Base-by-base conservation (phyloP, 108 stramenopile genomes). In the Seminavis robusta region DNA sequence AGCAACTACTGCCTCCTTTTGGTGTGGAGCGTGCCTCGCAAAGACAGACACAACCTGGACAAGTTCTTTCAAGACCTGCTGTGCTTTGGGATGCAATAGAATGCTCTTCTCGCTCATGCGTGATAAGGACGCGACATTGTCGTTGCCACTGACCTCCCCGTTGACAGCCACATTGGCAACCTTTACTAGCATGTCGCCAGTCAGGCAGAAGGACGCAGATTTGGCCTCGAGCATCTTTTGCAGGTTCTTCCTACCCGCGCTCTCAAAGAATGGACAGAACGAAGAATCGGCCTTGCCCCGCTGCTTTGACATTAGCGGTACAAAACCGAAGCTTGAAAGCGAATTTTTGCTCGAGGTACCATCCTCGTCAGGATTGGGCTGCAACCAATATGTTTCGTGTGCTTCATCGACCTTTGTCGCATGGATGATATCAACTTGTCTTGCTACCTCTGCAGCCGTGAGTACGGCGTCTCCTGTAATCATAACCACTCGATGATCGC, bases 391-490 rank as follows among this genome's bases (percentile, higher is more conserved):
- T 38, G 41, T 26, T 2, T 20, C 13, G 36, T 10, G 13, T 11
- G 11, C 36, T 11, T 11, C 36, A 13, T 46, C 53, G 33, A 17
- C n/a, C n/a, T n/a, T n/a, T n/a, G n/a, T n/a, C n/a, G n/a, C n/a
- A n/a, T n/a, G 24, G 45, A 87, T 57, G 6, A 96, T 88, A 4
- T 77, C 80, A 6, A 93, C 90, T 57, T 90, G 83, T 31, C 88
- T 61, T 23, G 95, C 95, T 25, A 99, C 96, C 39, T 95, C 88
- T 16, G 75, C 86, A 0, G 97, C 98, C 32, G 98, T 99, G 49
- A 96, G 69, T 8, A 90, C 71, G 16, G 86, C 81, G 67, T 99
- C 98, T 46, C 98, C 98, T 10, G 98, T 99, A 46, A 98, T 95
- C 94, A 99, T 97, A 26, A 88, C 79, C 20, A 71, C 61, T 11